These are phyloP conservation scores for Lactarius akahatsu DNA, from an alignment of 768 basidiomycete species.

Conservation along the genomic window DNA sequence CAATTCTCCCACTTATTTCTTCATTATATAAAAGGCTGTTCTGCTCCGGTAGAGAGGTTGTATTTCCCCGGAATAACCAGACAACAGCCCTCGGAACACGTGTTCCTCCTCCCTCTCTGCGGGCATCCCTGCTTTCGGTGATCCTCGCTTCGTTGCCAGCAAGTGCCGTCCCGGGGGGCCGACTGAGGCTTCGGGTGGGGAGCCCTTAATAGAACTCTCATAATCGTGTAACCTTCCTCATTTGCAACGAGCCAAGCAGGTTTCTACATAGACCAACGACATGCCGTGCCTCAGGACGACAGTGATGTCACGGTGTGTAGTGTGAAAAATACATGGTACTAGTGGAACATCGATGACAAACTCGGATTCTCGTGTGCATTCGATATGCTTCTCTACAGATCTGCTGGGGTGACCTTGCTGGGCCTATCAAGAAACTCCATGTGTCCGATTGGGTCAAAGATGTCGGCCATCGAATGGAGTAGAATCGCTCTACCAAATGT, in stretches of 20 bases:
- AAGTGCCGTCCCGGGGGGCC: background rate
- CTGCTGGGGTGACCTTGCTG: background rate
- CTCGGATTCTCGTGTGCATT: background rate
- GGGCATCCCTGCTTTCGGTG: background rate
- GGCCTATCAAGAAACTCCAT: background rate
- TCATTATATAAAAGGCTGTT: background rate
- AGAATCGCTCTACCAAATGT: background rate
- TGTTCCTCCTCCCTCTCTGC: background rate
- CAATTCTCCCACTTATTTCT: background rate
- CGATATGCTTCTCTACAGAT: background rate
- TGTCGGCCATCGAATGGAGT: background rate
- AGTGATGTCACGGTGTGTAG: background rate
- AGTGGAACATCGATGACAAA: background rate
- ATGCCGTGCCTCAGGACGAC: background rate
- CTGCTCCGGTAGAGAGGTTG: slow-evolving; percentile 1
- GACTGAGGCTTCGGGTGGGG: slow-evolving; percentile 6
- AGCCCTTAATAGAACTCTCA: slow-evolving; percentile 18
- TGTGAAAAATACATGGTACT: background rate
- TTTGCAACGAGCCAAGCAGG: no score
- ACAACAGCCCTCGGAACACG: slow-evolving; percentile 3
- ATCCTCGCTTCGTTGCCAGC: slow-evolving; percentile 18
- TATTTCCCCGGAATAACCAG: slow-evolving; percentile 6
- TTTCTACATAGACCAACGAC: no score
- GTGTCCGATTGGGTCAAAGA: background rate
- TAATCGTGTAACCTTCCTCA: slow-evolving; percentile 16